These are phyloP conservation scores for Atkinsonella hypoxylon DNA, from an alignment of 2,329 filamentous ascomycete genomes.

Conservation along the genomic window DNA sequence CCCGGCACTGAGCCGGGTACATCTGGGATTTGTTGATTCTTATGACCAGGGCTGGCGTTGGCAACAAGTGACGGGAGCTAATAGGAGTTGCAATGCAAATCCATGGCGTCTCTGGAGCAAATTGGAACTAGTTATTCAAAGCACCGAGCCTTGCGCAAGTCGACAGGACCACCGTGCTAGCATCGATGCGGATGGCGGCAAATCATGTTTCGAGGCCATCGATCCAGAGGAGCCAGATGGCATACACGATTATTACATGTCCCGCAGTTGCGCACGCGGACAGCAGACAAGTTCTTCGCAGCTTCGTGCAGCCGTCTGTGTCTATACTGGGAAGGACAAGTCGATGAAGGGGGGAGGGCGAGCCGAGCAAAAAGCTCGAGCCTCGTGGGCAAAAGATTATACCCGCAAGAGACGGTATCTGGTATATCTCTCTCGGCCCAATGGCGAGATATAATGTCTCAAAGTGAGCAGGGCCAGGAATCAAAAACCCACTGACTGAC, in stretches of 20 bases:
- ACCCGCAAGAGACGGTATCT: background rate
- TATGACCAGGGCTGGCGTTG: slow-evolving; percentile 22
- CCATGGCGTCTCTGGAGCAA: slow-evolving; percentile 3
- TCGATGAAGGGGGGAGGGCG: background rate
- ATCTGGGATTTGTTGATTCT: slow-evolving; percentile 8
- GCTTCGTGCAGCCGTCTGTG: slow-evolving; percentile 19
- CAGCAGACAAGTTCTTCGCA: slow-evolving; percentile 2
- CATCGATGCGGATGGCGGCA: slow-evolving; percentile 7
- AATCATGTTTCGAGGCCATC: background rate
- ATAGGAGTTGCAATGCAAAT: slow-evolving; percentile 10
- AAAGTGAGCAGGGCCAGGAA: background rate
- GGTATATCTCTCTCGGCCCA: background rate
- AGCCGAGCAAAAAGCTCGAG: background rate
- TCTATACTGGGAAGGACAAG: slow-evolving; percentile 39
- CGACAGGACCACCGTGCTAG: slow-evolving; percentile 5
- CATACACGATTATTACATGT: background rate
- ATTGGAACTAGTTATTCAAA: slow-evolving; percentile 3
- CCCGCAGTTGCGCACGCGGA: background rate
- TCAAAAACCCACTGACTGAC: background rate
- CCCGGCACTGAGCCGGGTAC: slow-evolving; percentile 34
- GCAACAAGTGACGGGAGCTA: slow-evolving; percentile 26
- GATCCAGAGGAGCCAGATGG: background rate
- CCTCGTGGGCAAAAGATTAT: background rate
- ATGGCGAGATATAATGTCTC: slow-evolving; percentile 3
- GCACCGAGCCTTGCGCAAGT: slow-evolving; percentile 2